Percentiles rank a stretch among this genome's conserved stretches.
Conservation (phyloP, 306 rosid genomes). For the Delonix regia region DNA sequence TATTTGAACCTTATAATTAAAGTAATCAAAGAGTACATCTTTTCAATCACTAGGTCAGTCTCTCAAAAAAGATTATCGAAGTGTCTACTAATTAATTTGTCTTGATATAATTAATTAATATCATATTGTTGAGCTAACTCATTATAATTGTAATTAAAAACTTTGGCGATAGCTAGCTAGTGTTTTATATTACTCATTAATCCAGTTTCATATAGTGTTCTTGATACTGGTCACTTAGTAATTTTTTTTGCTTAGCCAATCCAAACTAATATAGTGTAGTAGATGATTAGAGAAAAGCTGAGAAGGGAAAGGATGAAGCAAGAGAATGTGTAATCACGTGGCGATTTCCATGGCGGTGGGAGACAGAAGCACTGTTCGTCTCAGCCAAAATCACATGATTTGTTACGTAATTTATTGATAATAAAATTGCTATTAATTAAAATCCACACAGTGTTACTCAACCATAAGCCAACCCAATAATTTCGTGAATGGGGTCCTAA, state of each 20-base stretch:
- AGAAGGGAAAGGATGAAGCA: background rate
- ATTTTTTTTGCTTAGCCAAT: background rate
- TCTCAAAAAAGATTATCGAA: no score
- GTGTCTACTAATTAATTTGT: no score
- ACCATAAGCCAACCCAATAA: background rate
- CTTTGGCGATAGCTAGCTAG: no score
- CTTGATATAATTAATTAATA: no score
- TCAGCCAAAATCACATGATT: slow-evolving; percentile 38
- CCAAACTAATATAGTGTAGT: background rate
- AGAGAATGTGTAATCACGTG: slow-evolving; percentile 45
- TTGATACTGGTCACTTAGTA: no score
- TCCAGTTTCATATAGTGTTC: no score
- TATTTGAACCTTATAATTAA: no score
- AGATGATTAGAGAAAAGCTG: background rate
- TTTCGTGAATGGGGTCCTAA: background rate
- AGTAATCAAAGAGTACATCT: no score
- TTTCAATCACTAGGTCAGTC: no score
- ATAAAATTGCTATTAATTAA: background rate
- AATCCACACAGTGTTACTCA: background rate
- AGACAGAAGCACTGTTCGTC: slow-evolving; percentile 33
- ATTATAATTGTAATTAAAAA: no score
- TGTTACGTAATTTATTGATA: background rate
- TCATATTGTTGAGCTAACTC: no score
- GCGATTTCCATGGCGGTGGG: slow-evolving; percentile 39
- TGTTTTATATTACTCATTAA: no score